Conservation (phyloP, 1,139 yeast genomes). For the Yamadazyma sp. region DNA sequence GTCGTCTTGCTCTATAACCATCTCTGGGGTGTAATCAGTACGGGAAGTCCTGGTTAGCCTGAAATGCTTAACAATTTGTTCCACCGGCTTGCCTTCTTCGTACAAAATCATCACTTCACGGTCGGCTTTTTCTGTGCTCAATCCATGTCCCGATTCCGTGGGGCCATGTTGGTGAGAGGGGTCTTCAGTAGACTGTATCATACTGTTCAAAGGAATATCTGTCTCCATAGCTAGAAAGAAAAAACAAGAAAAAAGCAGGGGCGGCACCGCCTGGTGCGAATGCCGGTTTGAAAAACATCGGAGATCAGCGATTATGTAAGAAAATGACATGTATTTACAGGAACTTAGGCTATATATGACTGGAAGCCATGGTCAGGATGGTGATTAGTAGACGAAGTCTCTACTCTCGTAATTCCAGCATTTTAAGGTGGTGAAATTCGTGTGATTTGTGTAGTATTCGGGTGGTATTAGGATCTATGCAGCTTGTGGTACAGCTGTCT, state of each 20-base stretch:
- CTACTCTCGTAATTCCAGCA: too few species aligned
- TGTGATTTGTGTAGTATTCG: too few species aligned
- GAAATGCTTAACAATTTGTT: conserved; percentile 9
- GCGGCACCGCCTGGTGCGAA: conserved; percentile 1
- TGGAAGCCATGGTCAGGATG: too few species aligned
- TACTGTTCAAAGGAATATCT: neutral
- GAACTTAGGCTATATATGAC: neutral
- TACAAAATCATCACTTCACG: conserved; percentile 1
- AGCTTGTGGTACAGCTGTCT: neutral
- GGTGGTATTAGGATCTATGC: neutral
- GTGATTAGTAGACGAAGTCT: too few species aligned
- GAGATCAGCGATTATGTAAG: neutral
- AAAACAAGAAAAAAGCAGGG: neutral
- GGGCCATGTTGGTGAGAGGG: neutral
- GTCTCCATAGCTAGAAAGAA: neutral
- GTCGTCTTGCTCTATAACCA: conserved; percentile 6
- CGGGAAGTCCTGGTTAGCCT: conserved; percentile 11
- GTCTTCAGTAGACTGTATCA: neutral
- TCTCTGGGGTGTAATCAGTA: conserved; percentile 13
- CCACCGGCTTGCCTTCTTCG: conserved; percentile 5
- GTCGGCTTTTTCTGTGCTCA: neutral
- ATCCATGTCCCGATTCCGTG: neutral
- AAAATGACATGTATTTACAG: conserved; percentile 3
- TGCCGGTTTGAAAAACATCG: neutral
- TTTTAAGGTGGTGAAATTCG: too few species aligned